phyloP scores from a whole-genome alignment of 495 filamentous ascomycete genomes.

The Hapsidospora chrysogenum region DNA sequence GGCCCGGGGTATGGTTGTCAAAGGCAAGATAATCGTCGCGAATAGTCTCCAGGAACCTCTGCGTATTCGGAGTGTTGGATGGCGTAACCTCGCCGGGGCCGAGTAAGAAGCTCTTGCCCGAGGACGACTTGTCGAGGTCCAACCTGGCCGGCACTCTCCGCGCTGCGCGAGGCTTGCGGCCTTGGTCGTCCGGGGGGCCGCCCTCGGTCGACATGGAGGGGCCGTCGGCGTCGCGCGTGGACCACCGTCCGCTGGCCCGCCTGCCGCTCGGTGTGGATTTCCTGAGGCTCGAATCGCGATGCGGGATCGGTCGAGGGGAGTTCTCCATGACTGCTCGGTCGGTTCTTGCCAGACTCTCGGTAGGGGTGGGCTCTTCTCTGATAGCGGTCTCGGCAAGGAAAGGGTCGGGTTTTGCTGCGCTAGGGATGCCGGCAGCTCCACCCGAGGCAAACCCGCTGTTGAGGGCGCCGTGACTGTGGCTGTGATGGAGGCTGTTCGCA shows the following conservation, averaged over 20 bases:
- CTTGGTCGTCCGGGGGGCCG: neutral
- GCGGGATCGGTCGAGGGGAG: slow-evolving; percentile 36
- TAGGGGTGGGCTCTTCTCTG: slow-evolving; percentile 26
- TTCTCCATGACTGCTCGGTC: neutral
- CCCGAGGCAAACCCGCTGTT: too few relatives aligned
- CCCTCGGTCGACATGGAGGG: slow-evolving; percentile 2
- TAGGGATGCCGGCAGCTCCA: slow-evolving; percentile 5
- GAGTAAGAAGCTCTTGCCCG: neutral
- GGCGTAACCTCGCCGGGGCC: neutral
- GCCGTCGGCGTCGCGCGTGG: slow-evolving; percentile 22
- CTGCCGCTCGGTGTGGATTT: slow-evolving; percentile 28
- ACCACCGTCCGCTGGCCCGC: slow-evolving; percentile 20
- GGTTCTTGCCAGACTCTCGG: slow-evolving; percentile 2
- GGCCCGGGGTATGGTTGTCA: slow-evolving; percentile 6
- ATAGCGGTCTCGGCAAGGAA: slow-evolving; percentile 35
- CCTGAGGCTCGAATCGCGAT: slow-evolving; percentile 50
- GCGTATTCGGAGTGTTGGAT: neutral
- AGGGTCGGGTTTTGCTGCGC: slow-evolving; percentile 20
- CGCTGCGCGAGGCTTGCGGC: neutral
- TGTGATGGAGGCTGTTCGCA: too few relatives aligned
- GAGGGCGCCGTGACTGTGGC: too few relatives aligned
- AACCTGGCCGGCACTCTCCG: slow-evolving; percentile 1
- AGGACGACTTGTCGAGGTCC: slow-evolving; percentile 6
- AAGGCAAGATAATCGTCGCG: slow-evolving; percentile 7
- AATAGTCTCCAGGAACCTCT: slow-evolving; percentile 7